Conservation (phyloP, 164 flowering plant genomes). For the Vitis rupestris region DNA sequence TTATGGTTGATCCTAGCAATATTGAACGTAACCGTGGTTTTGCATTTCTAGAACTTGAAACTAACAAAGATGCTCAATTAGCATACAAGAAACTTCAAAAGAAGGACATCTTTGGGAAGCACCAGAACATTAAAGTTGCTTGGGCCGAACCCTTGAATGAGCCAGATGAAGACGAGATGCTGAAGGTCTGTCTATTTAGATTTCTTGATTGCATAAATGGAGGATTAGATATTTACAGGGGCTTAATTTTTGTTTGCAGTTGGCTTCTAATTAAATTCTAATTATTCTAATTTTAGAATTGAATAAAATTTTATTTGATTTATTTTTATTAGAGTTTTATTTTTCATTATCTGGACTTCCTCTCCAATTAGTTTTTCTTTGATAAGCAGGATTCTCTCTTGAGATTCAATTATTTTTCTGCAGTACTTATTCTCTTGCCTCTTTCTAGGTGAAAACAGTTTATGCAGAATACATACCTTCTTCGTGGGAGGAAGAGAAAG, state of each 20-base stretch:
- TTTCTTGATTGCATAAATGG: not conserved
- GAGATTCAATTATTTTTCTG: too few species aligned
- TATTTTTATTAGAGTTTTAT: not conserved
- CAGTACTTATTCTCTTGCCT: not conserved
- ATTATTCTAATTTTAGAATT: not conserved
- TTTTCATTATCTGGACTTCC: too few species aligned
- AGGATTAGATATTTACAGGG: not conserved
- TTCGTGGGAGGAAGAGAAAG: constrained; percentile 38
- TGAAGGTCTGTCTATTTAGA: constrained; percentile 25
- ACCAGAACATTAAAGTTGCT: constrained; percentile 30
- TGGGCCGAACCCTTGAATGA: constrained; percentile 45
- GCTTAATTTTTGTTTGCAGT: not conserved
- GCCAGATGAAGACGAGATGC: constrained; percentile 38
- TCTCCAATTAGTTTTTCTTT: too few species aligned
- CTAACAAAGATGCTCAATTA: constrained; percentile 36
- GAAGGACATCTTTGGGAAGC: constrained; percentile 31
- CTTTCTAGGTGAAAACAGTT: constrained; percentile 39
- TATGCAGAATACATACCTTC: constrained; percentile 35
- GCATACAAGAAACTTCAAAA: constrained; percentile 42
- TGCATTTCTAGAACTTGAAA: constrained; percentile 46
- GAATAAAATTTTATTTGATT: not conserved
- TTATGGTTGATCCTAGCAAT: constrained; percentile 32
- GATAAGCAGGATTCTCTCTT: too few species aligned
- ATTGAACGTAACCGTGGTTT: constrained; percentile 37
- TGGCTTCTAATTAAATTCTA: too few species aligned